Evolutionary conservation across 176 grass and related monocot species (phyloP).

Genomic region (Elaeis guineensis): DNA sequence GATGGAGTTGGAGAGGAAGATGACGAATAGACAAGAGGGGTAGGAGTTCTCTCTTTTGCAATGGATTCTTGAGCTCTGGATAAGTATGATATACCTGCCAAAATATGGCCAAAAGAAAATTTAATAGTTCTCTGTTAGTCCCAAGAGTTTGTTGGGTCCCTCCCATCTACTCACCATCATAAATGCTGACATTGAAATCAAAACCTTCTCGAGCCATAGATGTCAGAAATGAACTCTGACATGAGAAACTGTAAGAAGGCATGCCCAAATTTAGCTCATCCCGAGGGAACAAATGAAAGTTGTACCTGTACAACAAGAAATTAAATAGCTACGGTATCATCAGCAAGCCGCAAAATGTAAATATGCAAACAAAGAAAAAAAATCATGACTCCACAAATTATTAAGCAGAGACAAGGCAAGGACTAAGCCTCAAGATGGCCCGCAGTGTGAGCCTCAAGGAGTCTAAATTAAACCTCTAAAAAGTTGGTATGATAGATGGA

Average conservation of each 20-base stretch:
- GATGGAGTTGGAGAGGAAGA: constrained; percentile 31
- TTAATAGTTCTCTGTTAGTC: no score
- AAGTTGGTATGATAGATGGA: no score
- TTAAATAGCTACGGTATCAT: no score
- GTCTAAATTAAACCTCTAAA: no score
- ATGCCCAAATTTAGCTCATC: constrained; percentile 62
- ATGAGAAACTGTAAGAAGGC: constrained; percentile 90
- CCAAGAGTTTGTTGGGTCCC: no score
- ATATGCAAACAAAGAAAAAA: no score
- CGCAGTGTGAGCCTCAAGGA: no score
- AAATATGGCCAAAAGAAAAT: neutral
- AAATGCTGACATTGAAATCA: constrained; percentile 96
- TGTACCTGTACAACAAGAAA: constrained; percentile 50
- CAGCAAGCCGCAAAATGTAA: no score
- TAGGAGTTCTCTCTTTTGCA: constrained; percentile 41
- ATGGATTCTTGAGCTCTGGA: constrained; percentile 93
- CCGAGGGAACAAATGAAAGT: constrained; percentile 93
- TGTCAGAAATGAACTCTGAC: constrained; percentile 74
- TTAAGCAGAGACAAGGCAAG: no score
- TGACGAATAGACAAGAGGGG: constrained; percentile 15
- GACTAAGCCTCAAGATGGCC: no score
- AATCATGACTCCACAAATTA: no score
- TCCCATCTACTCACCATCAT: constrained; percentile 51
- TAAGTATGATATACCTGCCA: constrained; percentile 82
- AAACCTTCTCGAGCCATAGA: constrained; percentile 81